Conservation (phyloP, 116 monocot species). For the Dioscorea cayenensis region DNA sequence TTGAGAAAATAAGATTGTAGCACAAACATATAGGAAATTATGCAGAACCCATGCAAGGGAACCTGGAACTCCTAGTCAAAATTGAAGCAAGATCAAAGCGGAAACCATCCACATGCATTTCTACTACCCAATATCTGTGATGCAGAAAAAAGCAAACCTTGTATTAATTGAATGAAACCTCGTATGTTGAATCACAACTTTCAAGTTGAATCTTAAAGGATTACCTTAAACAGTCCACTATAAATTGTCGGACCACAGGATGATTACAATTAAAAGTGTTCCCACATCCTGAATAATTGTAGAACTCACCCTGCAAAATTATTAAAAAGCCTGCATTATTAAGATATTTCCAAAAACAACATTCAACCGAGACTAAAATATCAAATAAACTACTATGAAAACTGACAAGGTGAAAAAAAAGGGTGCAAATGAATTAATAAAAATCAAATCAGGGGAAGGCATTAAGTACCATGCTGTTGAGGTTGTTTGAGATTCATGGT, state of each 20-base stretch:
- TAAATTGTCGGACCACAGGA: slow-evolving; percentile 88
- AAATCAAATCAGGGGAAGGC: neutral
- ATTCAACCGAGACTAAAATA: neutral
- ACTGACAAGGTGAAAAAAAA: neutral
- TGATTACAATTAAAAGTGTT: slow-evolving; percentile 98
- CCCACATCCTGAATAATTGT: slow-evolving; percentile 96
- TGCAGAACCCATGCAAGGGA: neutral
- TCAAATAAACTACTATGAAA: neutral
- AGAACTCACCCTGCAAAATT: slow-evolving; percentile 73
- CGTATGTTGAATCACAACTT: no score
- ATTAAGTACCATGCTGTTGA: no score
- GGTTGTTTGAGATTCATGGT: no score
- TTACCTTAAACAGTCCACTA: slow-evolving; percentile 89
- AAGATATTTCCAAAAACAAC: neutral
- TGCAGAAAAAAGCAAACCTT: neutral
- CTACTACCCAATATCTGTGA: slow-evolving; percentile 89
- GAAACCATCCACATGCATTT: slow-evolving; percentile 98
- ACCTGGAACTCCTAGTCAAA: slow-evolving; percentile 87
- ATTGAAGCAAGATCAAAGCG: slow-evolving; percentile 96
- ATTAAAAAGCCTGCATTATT: neutral
- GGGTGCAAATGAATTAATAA: neutral
- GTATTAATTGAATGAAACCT: neutral
- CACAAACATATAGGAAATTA: neutral
- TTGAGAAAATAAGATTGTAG: slow-evolving; percentile 9
- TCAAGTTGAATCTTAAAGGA: neutral